Evolutionary conservation across 306 rosid genomes (phyloP), one percentile per base, ranked within the genome.

Genomic region (Quercus engelmannii): DNA sequence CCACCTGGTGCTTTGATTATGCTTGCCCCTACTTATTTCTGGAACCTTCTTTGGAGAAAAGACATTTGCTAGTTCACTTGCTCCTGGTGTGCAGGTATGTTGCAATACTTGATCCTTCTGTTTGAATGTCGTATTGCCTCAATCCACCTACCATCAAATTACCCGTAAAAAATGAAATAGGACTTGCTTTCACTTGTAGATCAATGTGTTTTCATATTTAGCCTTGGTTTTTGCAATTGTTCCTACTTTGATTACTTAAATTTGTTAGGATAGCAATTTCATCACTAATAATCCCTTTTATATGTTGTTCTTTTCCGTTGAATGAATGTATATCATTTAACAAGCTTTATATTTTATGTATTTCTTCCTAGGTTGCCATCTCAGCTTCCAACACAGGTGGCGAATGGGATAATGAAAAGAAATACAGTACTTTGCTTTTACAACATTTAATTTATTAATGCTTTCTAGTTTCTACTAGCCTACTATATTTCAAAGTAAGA

Each of bases 371-470:
- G 91, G 86, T 89, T 46, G 91, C 90, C 78, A 89, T 89, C 77
- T 91, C 95, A 21, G 87, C 91, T 74, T 89, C 92, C 28, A 91
- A 88, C 86, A 91, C 94, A 6, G 91, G 92, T 10, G 94, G 92
- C 46, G 90, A 88, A 71, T 88, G 90, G 92, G 94, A 88, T 73
- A 88, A 87, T 55, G 92, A 91, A 67, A 83, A 91, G 84, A 89
- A 87, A 71, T 85, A 87, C 88, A 91, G 78, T 21, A n/a, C 1
- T 49, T 52, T 68, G 25, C 19, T 74, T 55, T 82, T 77, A 56
- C 25, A 74, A 20, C 49, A 28, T 57, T 59, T 55, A 58, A 67
- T 76, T 61, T 79, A 38, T 8, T 41, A 46, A 30, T 31, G 26
- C 18, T 49, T 67, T 21, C 15, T 25, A 59, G 38, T 0, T 33